Conservation (phyloP, 805 yeast genomes). For the Pichia deserticola region DNA sequence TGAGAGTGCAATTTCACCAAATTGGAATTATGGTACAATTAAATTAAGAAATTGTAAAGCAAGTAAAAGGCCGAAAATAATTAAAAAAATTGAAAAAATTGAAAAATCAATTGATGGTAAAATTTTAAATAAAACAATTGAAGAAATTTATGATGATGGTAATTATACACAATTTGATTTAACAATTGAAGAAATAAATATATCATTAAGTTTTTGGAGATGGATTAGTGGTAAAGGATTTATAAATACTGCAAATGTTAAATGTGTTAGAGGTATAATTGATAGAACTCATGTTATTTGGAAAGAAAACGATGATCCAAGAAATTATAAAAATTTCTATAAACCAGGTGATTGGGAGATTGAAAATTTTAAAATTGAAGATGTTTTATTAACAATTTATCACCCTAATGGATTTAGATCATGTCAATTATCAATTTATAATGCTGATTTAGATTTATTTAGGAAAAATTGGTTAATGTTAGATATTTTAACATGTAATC, state of each 20-base stretch:
- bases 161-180: conserved; percentile 94
- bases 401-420: conserved; percentile 82
- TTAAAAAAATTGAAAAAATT: conserved; percentile 28
- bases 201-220: conserved; percentile 72
- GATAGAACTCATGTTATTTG: conserved; percentile 85
- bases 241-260: conserved; percentile 67
- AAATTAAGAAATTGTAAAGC: conserved; percentile 80
- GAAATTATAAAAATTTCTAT: conserved; percentile 65
- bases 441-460: conserved; percentile 69
- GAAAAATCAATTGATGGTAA: conserved; percentile 19
- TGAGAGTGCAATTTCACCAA: conserved; percentile 91
- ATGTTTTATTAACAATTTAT: conserved; percentile 68
- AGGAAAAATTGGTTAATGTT: conserved; percentile 92
- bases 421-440: conserved; percentile 80
- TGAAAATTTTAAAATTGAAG: conserved; percentile 75
- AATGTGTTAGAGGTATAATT: conserved; percentile 85
- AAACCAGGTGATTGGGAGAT: conserved; percentile 91
- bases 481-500: conserved; percentile 77
- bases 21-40: conserved; percentile 84
- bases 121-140: conserved; percentile 8
- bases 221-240: conserved; percentile 92
- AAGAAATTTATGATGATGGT: conserved; percentile 59
- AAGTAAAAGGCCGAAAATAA: conserved; percentile 63
- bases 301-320: conserved; percentile 77
- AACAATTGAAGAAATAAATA: conserved; percentile 76